Percentiles rank a stretch among this genome's conserved stretches.
These are phyloP conservation scores for Poa pratensis DNA, from an alignment of 176 grass and related monocot species.

Conservation along the genomic window DNA sequence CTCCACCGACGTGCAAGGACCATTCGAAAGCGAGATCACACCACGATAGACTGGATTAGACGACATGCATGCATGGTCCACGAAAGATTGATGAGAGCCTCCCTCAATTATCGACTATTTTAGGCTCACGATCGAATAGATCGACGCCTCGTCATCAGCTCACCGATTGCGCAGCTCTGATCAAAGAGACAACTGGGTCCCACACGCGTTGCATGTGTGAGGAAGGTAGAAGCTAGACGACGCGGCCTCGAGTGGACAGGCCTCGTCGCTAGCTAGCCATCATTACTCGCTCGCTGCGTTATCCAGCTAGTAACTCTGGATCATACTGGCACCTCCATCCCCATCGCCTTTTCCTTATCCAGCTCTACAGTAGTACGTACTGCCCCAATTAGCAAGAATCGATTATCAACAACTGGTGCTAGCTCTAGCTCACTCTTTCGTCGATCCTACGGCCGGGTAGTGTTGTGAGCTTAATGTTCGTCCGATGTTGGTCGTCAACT, in stretches of 20 bases:
- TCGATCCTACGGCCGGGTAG: no score
- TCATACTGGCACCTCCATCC: neutral
- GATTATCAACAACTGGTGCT: neutral
- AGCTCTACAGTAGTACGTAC: neutral
- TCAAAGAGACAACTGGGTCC: no score
- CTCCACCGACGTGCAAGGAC: neutral
- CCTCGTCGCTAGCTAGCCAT: no score
- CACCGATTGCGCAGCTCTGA: neutral
- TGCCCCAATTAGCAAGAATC: neutral
- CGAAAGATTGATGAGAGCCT: neutral
- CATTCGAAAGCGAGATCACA: neutral
- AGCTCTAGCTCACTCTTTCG: neutral
- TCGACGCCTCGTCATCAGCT: conserved; percentile 12
- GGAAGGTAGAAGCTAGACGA: conserved; percentile 2
- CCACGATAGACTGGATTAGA: neutral
- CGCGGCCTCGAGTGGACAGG: neutral
- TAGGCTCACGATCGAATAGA: neutral
- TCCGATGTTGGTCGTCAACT: no score
- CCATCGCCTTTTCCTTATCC: conserved; percentile 25
- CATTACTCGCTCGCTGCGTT: neutral
- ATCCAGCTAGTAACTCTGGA: conserved; percentile 42
- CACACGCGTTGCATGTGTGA: neutral
- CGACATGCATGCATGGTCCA: neutral
- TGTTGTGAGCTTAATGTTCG: no score
- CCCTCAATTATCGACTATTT: no score